phyloP scores from a whole-genome alignment of 495 filamentous ascomycete species.

The Darksidea phi region DNA sequence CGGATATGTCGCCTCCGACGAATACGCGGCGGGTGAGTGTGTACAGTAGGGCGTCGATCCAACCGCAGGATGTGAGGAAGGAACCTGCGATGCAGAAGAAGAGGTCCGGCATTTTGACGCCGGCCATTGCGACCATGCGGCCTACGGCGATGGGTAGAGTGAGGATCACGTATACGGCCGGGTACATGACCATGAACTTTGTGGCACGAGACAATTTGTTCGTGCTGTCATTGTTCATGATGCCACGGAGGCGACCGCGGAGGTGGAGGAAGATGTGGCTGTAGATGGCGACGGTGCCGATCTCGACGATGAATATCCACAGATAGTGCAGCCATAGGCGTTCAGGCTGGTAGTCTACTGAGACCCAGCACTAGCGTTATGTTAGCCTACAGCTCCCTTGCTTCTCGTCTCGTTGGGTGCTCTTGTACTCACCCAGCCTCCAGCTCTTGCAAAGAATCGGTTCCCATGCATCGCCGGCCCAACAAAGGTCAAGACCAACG shows the following conservation, averaged over 20 bases:
- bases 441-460: constrained; percentile 39
- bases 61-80: constrained; percentile 70
- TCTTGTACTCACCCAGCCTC: constrained; percentile 39
- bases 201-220: constrained; percentile 47
- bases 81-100: constrained; percentile 72
- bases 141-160: constrained; percentile 69
- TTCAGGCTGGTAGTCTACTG: constrained; percentile 55
- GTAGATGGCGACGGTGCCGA: constrained; percentile 64
- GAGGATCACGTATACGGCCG: constrained; percentile 68
- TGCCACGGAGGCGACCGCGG: constrained; percentile 44
- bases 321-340: constrained; percentile 76
- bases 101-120: constrained; percentile 51
- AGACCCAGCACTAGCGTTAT: constrained; percentile 67
- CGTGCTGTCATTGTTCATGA: constrained; percentile 36
- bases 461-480: constrained; percentile 35
- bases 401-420: no score
- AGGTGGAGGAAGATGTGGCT: constrained; percentile 62
- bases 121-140: constrained; percentile 64
- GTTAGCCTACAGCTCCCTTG: constrained; percentile 23
- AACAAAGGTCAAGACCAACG: constrained; percentile 35
- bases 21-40: constrained; percentile 60
- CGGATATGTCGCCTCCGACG: constrained; percentile 39
- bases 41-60: constrained; percentile 72
- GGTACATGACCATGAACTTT: constrained; percentile 72
- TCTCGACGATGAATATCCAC: constrained; percentile 73